Conservation (phyloP, 495 filamentous ascomycete genomes). For the Astrothelium subdiscretum region DNA sequence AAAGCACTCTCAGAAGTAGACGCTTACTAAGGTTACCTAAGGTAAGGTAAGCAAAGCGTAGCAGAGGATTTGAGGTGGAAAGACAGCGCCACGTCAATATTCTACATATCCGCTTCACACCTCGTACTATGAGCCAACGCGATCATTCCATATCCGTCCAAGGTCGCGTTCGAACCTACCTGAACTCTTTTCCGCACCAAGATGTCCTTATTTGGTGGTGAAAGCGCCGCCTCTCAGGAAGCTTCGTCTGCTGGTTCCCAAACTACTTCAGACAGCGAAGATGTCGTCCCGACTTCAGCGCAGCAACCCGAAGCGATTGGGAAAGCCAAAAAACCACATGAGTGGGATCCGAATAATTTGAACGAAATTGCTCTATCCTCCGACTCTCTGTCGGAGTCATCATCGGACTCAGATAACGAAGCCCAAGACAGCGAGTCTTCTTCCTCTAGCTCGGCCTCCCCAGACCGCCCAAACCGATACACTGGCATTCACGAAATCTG, state of each 20-base stretch:
- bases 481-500: slow-evolving; percentile 48
- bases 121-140: neutral
- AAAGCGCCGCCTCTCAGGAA: neutral
- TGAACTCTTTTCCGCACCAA: neutral
- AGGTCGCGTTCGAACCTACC: neutral
- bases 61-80: no score
- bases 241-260: neutral
- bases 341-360: neutral
- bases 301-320: neutral
- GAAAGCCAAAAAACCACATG: no score
- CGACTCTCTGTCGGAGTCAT: neutral
- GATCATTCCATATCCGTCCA: neutral
- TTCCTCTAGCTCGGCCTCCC: neutral
- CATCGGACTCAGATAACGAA: neutral
- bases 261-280: neutral
- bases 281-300: neutral
- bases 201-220: slow-evolving; percentile 2
- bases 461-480: slow-evolving; percentile 40
- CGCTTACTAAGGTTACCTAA: no score
- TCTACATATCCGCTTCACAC: neutral
- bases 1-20: no score
- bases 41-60: neutral
- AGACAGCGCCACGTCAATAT: no score
- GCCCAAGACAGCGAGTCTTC: neutral
- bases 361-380: neutral